Evolutionary conservation across 768 basidiomycete genomes (phyloP), one percentile per base, ranked within the genome.

Genomic region (Leucosporidium creatinivorum): DNA sequence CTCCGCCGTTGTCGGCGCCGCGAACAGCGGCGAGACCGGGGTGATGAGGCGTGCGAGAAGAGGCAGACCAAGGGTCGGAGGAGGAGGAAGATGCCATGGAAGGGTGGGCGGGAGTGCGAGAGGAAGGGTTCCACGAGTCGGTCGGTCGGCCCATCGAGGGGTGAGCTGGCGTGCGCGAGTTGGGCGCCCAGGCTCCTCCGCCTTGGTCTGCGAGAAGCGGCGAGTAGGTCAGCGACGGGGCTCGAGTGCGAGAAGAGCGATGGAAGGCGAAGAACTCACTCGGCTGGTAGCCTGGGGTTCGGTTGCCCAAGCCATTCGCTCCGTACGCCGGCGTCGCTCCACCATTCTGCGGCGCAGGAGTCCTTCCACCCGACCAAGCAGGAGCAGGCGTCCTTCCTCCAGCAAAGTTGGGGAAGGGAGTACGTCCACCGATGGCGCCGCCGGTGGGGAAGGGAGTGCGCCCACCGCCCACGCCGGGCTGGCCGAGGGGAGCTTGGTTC

Each of bases 341-440:
- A 21, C 63, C 63, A 31, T 28, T 69, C 48, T 28, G n/a, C 4
- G 63, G 65, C 9, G 63, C 72, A 0, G 72, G 72, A 33, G 72
- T 73, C 44, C 64, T 61, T 18, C 72, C 72, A 30, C 72, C 72
- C 5, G 55, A 17, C 51, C 67, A 67, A 2, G 59, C 44, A 8
- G 66, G 72, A 15, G 75, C 75, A 8, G 70, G 70, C 33, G 70
- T 72, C 33, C 73, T 58, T 15, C 73, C 73, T 44, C 70, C 70
- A 4, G 58, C 51, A 23, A 47, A 56, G 9, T 61, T 62, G 4
- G 73, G 73, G 23, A 69, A 69, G 9, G 75, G 75, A 1, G 75
- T 75, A 10, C 62, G 39, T n/a, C 75, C 75, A 28, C 71, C 71
- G 13, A 52, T 52, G 17, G 25, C 56, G 23, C 28, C 54, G 23